Percentiles rank a stretch among this genome's conserved stretches.
Conservation (phyloP, 495 filamentous ascomycete species). For the Penicillium paradoxum region DNA sequence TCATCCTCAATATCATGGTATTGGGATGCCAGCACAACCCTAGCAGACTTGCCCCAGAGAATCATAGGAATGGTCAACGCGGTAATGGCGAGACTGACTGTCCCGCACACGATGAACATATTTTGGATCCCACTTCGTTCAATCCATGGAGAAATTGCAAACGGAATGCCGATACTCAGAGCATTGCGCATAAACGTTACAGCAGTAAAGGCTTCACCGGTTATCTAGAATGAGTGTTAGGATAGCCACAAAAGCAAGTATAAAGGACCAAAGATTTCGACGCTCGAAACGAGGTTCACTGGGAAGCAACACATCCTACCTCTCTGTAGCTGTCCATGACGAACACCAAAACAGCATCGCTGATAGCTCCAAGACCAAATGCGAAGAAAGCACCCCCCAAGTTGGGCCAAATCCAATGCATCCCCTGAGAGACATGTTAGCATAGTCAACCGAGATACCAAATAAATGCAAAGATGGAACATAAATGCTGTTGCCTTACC, state of each 20-base stretch:
- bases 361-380: conserved; percentile 32
- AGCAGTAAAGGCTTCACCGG: conserved; percentile 33
- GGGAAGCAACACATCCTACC: conserved; percentile 10
- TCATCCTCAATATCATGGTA: conserved; percentile 16
- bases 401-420: conserved; percentile 35
- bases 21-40: conserved; percentile 7
- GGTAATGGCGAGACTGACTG: conserved; percentile 25
- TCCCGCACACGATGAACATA: conserved; percentile 32
- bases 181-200: conserved; percentile 34
- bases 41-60: conserved; percentile 25
- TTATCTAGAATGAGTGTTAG: conserved; percentile 19
- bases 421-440: conserved; percentile 20
- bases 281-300: not conserved
- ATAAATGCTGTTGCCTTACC: conserved; percentile 13
- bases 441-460: not conserved
- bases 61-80: conserved; percentile 23
- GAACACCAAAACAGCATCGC: conserved; percentile 30
- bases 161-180: conserved; percentile 30
- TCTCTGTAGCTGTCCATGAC: conserved; percentile 35
- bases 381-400: conserved; percentile 32
- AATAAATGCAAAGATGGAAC: not conserved
- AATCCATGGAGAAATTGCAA: conserved; percentile 34
- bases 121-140: conserved; percentile 22
- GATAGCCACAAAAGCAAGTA: too few relatives aligned
- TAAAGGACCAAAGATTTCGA: too few relatives aligned